These are phyloP conservation scores for Colletotrichum lentis DNA, from an alignment of 2,329 filamentous ascomycete genomes.

Conservation along the genomic window DNA sequence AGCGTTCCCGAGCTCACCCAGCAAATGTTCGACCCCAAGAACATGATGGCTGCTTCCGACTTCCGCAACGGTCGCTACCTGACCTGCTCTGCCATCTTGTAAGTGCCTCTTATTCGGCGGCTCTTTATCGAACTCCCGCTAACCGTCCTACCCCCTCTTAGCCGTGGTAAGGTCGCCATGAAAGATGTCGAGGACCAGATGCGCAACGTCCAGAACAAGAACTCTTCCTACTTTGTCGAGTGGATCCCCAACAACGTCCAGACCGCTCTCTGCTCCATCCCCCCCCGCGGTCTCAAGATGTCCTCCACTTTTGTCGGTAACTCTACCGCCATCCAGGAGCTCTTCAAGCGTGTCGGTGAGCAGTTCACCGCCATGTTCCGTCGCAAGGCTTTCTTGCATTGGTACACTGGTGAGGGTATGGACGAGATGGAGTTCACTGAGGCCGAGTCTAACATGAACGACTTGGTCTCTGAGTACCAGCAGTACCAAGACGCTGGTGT, in stretches of 20 bases:
- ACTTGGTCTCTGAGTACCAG: slow-evolving; percentile 99
- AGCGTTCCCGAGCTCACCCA: slow-evolving; percentile 98
- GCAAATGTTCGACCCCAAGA: slow-evolving; percentile 99
- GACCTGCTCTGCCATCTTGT: slow-evolving; percentile 99
- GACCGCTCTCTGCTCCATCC: slow-evolving; percentile 98
- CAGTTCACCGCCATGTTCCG: slow-evolving; percentile 99
- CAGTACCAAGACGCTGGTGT: slow-evolving; percentile 99
- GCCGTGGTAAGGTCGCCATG: slow-evolving; percentile 99
- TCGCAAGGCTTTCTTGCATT: slow-evolving; percentile 99
- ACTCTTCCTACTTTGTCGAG: slow-evolving; percentile 99
- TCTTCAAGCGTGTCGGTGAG: slow-evolving; percentile 99
- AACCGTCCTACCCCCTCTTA: slow-evolving; percentile 44
- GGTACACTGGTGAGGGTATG: slow-evolving; percentile 99
- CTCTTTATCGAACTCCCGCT: background rate
- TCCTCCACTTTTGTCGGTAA: slow-evolving; percentile 99
- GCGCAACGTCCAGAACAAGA: slow-evolving; percentile 99
- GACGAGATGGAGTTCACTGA: slow-evolving; percentile 99
- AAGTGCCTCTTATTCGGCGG: slow-evolving; percentile 49
- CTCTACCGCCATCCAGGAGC: slow-evolving; percentile 99
- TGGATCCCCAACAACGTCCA: slow-evolving; percentile 99
- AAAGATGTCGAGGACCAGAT: slow-evolving; percentile 99
- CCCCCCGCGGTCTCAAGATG: slow-evolving; percentile 98
- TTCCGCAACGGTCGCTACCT: slow-evolving; percentile 99
- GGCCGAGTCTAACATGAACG: slow-evolving; percentile 99
- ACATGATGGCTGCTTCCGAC: slow-evolving; percentile 99